Evolutionary conservation across 768 basidiomycete genomes (phyloP).

Genomic region (Leccinum subgranulosum): DNA sequence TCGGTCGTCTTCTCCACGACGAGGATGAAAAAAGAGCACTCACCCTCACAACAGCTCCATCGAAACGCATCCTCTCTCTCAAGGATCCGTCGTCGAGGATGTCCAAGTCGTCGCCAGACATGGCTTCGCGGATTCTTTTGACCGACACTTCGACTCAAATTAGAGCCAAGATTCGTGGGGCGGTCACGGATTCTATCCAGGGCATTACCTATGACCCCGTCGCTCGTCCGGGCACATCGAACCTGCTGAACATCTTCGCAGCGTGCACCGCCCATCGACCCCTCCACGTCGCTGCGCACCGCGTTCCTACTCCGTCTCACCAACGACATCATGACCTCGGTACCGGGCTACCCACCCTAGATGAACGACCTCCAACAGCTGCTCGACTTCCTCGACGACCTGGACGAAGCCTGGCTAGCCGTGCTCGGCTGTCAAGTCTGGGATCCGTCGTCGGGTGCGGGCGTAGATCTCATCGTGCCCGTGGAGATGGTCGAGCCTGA

Average conservation of each 20-base stretch:
- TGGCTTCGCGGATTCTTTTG: conserved; percentile 79
- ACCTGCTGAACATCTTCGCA: conserved; percentile 75
- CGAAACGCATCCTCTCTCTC: conserved; percentile 81
- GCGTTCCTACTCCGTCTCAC: conserved; percentile 71
- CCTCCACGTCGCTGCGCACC: conserved; percentile 64
- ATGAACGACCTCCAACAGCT: conserved; percentile 46
- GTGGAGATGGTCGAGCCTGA: conserved; percentile 31
- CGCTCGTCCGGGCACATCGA: conserved; percentile 78
- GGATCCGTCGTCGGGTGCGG: conserved; percentile 49
- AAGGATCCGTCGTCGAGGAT: conserved; percentile 86
- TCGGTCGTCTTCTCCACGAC: conserved; percentile 36
- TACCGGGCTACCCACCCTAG: conserved; percentile 58
- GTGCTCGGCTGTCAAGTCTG: conserved; percentile 64
- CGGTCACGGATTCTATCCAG: conserved; percentile 79
- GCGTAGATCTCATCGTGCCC: conserved; percentile 42
- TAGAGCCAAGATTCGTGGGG: conserved; percentile 64
- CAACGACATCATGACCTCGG: conserved; percentile 57
- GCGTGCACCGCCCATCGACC: conserved; percentile 74
- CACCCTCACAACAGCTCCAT: conserved; percentile 50
- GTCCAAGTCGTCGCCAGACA: conserved; percentile 88
- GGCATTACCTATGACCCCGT: conserved; percentile 81
- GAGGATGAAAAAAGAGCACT: background rate
- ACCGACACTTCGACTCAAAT: conserved; percentile 70
- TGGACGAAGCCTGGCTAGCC: conserved; percentile 72
- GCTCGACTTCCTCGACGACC: conserved; percentile 65